Percentiles rank a stretch among this genome's conserved stretches.
These are phyloP conservation scores for Centaurea solstitialis DNA, from an alignment of 129 eudicot genomes.

Conservation along the genomic window DNA sequence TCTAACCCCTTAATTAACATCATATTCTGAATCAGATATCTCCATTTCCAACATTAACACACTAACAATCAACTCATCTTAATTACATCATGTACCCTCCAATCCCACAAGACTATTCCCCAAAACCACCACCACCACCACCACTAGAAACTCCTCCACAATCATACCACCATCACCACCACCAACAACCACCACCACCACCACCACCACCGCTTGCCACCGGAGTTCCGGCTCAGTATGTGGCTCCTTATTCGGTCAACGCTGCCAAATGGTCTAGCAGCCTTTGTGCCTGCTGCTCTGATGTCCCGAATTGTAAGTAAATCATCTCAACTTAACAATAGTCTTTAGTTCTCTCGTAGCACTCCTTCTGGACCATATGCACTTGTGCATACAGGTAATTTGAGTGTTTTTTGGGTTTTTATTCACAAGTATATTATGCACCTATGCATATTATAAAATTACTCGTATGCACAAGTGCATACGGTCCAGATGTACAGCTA, in stretches of 20 bases:
- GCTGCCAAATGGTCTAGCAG: slow-evolving; percentile 56
- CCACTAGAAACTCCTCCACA: slow-evolving; percentile 20
- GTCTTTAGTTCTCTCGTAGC: too few relatives aligned
- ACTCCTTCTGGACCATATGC: too few relatives aligned
- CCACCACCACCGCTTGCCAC: slow-evolving; percentile 26
- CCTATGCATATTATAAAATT: too few relatives aligned
- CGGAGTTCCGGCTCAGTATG: slow-evolving; percentile 34
- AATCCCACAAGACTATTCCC: slow-evolving; percentile 7
- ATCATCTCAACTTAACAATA: too few relatives aligned
- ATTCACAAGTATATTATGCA: too few relatives aligned
- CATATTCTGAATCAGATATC: neutral
- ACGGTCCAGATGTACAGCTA: too few relatives aligned
- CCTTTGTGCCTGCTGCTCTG: slow-evolving; percentile 58
- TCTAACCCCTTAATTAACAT: neutral
- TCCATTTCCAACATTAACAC: neutral
- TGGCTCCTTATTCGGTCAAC: slow-evolving; percentile 24
- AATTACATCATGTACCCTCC: slow-evolving; percentile 35
- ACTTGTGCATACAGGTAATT: too few relatives aligned
- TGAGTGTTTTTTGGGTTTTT: too few relatives aligned
- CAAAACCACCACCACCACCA: slow-evolving; percentile 22
- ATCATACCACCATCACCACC: neutral
- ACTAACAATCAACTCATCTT: neutral
- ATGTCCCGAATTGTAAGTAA: slow-evolving; percentile 59
- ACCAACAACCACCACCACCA: neutral
- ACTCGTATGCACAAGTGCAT: too few relatives aligned